These are phyloP conservation scores for Deinandra increscens DNA, from an alignment of 129 eudicot genomes.

Conservation along the genomic window DNA sequence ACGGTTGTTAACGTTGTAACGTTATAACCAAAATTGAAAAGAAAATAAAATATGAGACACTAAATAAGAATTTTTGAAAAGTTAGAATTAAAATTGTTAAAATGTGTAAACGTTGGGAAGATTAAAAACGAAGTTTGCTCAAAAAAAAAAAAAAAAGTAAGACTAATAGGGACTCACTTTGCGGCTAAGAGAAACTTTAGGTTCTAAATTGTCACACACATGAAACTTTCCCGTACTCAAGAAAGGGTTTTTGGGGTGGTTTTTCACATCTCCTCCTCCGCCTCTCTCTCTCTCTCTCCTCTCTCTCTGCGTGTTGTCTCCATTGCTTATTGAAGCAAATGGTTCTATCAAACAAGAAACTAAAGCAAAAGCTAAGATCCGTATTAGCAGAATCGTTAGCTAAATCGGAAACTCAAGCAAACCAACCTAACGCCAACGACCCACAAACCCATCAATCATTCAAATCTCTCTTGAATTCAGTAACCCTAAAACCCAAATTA, in stretches of 20 bases:
- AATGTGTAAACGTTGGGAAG: no score
- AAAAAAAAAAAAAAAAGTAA: no score
- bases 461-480: constrained; percentile 39
- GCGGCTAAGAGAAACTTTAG: background rate
- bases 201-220: background rate
- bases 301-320: constrained; percentile 6
- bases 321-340: constrained; percentile 31
- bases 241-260: constrained; percentile 28
- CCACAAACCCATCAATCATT: constrained; percentile 38
- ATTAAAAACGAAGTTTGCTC: no score
- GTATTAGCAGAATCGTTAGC: constrained; percentile 40
- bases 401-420: constrained; percentile 35
- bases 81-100: no score
- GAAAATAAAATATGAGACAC: no score
- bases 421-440: constrained; percentile 23
- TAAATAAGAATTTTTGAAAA: no score
- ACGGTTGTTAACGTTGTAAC: no score
- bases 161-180: background rate
- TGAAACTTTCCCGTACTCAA: background rate
- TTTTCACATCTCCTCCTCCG: background rate
- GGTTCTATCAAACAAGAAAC: constrained; percentile 88
- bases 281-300: background rate
- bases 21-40: no score
- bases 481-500: constrained; percentile 46
- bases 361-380: constrained; percentile 70